Evolutionary conservation across 1,139 yeast species (phyloP).

Genomic region (Lodderomyces parapsilosis): DNA sequence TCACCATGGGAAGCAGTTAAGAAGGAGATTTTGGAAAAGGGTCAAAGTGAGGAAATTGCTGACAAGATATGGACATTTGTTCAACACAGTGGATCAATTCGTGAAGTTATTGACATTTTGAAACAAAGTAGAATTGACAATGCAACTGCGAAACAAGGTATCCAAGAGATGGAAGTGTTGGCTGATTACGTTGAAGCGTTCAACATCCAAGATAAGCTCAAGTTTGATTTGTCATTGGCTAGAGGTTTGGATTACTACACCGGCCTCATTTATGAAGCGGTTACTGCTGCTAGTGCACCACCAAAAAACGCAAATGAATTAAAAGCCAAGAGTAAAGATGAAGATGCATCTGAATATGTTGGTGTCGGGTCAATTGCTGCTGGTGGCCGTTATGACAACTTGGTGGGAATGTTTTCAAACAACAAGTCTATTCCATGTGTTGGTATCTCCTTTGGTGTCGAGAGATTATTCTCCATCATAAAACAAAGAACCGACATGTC

Average conservation of each 20-base stretch:
- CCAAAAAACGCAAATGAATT: conserved; percentile 73
- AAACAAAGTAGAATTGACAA: conserved; percentile 57
- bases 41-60: conserved; percentile 87
- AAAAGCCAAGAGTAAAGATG: conserved; percentile 57
- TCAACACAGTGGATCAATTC: conserved; percentile 72
- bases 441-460: conserved; percentile 95
- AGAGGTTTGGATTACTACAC: conserved; percentile 98
- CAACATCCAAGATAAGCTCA: conserved; percentile 59
- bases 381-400: conserved; percentile 95
- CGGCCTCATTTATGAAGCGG: conserved; percentile 94
- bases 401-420: conserved; percentile 94
- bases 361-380: conserved; percentile 99
- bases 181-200: conserved; percentile 82
- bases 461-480: conserved; percentile 85
- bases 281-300: conserved; percentile 92
- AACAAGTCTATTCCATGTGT: conserved; percentile 96
- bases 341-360: conserved; percentile 93
- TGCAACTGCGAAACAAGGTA: conserved; percentile 74
- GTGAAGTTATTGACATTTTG: conserved; percentile 62
- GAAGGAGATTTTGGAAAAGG: conserved; percentile 85
- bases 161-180: conserved; percentile 73
- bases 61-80: conserved; percentile 91
- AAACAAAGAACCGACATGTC: conserved; percentile 69
- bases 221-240: conserved; percentile 91
- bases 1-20: conserved; percentile 92